Evolutionary conservation across 805 yeast species (phyloP), one percentile per base, ranked within the genome.

Genomic region (Candida andamanensis): DNA sequence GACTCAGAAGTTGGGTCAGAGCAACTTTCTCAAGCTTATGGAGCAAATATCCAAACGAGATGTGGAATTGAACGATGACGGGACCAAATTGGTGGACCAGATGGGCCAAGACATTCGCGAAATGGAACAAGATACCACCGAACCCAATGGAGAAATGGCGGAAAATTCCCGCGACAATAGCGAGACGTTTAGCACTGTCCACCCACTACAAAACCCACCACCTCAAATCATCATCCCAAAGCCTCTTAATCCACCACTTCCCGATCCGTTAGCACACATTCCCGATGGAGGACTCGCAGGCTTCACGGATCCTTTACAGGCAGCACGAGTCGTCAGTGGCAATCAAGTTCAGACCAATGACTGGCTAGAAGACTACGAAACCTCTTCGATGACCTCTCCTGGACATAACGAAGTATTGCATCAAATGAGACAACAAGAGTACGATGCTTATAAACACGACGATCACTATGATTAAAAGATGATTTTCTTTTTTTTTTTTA

Each of bases 231-330:
- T 5, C 13, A 17, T 15, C 21, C 21, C 3, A 5, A 33, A 16
- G 23, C 22, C n/a, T 7, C 25, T 25, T 10, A 14, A 27, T 6
- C 14, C 29, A 17, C 26, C 16, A 26, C 48, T 63, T 19, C 70
- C 72, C 1, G 72, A 65, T 32, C 72, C 72, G 1, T 46, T 65
- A 28, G 66, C 69, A 4, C 72, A 65, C 37, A 54, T 65, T 15
- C 48, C 47, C 25, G 68, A 65, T 32, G 70, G 70, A 2, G 55
- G 46, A n/a, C 44, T 65, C 7, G 46, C 40, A 9, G 56, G 46
- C 9, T 41, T 62, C 22, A 39, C 34, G 13, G 59, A 50, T 25
- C 60, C 69, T 3, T 45, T 65, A 6, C 48, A 51, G 26, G 69
- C 70, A 3, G 72, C 72, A 3, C 50, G 57, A 35, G 47, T 63